Conservation (phyloP, 192 early-diverging fungal genomes). For the Podila clonocystis region DNA sequence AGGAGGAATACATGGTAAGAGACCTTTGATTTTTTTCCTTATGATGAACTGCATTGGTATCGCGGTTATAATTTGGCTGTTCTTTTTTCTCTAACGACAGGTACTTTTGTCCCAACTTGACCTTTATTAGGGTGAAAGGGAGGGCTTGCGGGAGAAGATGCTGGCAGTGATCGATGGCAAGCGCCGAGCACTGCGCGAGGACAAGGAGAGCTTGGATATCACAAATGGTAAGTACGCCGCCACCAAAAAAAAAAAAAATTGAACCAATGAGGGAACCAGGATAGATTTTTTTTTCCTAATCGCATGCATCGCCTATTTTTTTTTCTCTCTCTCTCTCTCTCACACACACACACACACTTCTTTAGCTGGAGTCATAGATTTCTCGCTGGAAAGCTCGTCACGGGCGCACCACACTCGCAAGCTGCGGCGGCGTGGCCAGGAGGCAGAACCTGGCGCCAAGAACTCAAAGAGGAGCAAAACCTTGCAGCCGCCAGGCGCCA, state of each 20-base stretch:
- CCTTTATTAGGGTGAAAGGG: constrained; percentile 63
- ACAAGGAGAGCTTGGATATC: constrained; percentile 86
- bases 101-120: constrained; percentile 4
- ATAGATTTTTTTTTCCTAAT: neutral
- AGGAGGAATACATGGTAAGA: constrained; percentile 74
- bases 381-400: constrained; percentile 38
- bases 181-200: constrained; percentile 80
- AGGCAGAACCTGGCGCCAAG: constrained; percentile 30
- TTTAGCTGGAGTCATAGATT: constrained; percentile 18
- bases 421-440: constrained; percentile 34
- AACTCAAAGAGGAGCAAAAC: constrained; percentile 33
- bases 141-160: constrained; percentile 79
- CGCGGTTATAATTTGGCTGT: neutral
- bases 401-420: constrained; percentile 35
- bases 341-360: neutral
- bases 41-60: neutral
- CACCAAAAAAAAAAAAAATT: neutral
- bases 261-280: neutral
- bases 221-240: constrained; percentile 57
- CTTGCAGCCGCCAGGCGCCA: constrained; percentile 17
- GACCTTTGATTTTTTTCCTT: neutral
- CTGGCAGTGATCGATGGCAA: constrained; percentile 80
- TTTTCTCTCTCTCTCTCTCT: neutral
- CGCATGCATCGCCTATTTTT: neutral
- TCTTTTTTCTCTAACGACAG: constrained; percentile 5